A percentile compares a stretch with the other conserved stretches of the same genome.
phyloP scores from a whole-genome alignment of 805 yeast species.

The Barnettozyma vustinii region DNA sequence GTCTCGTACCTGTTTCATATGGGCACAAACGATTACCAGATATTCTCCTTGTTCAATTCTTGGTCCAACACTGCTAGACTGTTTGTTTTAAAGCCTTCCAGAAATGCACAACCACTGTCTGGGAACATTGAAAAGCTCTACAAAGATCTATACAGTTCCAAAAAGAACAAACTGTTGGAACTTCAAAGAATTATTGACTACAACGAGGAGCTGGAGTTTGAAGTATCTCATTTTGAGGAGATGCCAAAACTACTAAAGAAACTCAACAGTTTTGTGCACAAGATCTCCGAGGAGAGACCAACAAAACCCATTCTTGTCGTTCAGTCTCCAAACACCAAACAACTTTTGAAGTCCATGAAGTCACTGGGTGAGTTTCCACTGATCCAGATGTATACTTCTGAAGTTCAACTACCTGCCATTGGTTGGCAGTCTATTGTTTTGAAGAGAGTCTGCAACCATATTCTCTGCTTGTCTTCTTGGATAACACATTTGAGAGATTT shows the following conservation, averaged over 20 bases:
- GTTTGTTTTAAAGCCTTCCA: slow-evolving; percentile 63
- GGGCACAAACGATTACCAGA: slow-evolving; percentile 68
- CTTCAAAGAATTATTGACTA: slow-evolving; percentile 47
- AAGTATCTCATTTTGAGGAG: slow-evolving; percentile 49
- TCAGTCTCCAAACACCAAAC: slow-evolving; percentile 62
- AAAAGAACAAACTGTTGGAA: slow-evolving; percentile 39
- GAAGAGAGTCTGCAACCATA: slow-evolving; percentile 62
- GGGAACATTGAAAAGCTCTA: slow-evolving; percentile 49
- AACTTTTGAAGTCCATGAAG: slow-evolving; percentile 41
- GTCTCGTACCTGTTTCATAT: slow-evolving; percentile 64
- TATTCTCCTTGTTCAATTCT: slow-evolving; percentile 61
- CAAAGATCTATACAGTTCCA: slow-evolving; percentile 43
- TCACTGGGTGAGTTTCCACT: slow-evolving; percentile 55
- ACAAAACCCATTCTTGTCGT: slow-evolving; percentile 58
- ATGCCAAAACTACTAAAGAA: slow-evolving; percentile 50
- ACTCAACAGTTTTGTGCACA: slow-evolving; percentile 47
- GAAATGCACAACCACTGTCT: slow-evolving; percentile 60
- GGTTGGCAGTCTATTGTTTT: slow-evolving; percentile 75
- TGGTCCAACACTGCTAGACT: slow-evolving; percentile 49
- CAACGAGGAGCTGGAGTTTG: slow-evolving; percentile 48
- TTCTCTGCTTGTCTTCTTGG: slow-evolving; percentile 71
- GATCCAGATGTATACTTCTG: slow-evolving; percentile 53
- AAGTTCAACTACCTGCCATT: slow-evolving; percentile 60
- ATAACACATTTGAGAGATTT: slow-evolving; percentile 56
- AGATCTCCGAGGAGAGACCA: slow-evolving; percentile 60